phyloP scores from a whole-genome alignment of 1,284 basidiomycete genomes.

The Leccinum fallax region DNA sequence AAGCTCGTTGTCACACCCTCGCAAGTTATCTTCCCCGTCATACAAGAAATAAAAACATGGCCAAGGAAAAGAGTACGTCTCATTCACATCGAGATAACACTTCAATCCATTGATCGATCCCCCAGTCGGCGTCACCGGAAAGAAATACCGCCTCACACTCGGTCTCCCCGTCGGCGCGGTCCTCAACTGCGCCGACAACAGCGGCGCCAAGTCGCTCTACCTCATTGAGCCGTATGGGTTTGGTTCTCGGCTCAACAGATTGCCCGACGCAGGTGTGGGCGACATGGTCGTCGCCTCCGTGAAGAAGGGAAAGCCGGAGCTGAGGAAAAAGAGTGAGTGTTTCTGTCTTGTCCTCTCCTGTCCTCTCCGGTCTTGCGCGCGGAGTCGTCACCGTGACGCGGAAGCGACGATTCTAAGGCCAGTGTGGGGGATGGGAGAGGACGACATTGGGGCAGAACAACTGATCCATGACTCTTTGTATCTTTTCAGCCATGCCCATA shows the following conservation, averaged over 20 bases:
- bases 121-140: conserved; percentile 63
- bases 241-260: conserved; percentile 95
- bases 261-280: conserved; percentile 97
- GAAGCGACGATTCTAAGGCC: neutral
- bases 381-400: neutral
- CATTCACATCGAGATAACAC: neutral
- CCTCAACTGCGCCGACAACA: conserved; percentile 99
- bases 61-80: conserved; percentile 28
- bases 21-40: conserved; percentile 2
- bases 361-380: neutral
- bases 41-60: conserved; percentile 18
- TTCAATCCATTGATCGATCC: neutral
- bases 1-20: neutral
- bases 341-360: neutral
- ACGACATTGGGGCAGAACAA: neutral
- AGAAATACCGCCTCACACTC: conserved; percentile 97
- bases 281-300: conserved; percentile 99
- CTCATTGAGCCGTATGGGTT: conserved; percentile 91
- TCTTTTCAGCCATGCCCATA: conserved; percentile 85
- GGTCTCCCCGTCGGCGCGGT: conserved; percentile 98
- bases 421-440: neutral
- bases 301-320: conserved; percentile 99
- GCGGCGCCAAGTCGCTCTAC: conserved; percentile 95
- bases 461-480: conserved; percentile 1
- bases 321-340: conserved; percentile 96